Conservation (phyloP, 169 alveolate species). For the Eimeria necatrix region DNA sequence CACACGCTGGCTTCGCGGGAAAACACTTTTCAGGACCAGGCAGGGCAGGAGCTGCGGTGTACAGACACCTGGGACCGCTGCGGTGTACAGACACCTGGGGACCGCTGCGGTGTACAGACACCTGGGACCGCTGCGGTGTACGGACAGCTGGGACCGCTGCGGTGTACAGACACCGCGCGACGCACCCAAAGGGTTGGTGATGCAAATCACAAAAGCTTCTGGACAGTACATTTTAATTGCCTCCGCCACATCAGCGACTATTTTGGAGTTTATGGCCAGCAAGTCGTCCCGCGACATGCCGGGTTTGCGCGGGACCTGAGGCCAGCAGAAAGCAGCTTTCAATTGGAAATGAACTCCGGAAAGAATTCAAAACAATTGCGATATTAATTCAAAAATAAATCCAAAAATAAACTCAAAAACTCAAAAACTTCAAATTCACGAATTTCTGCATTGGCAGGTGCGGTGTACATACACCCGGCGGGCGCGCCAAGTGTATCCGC, state of each 20-base stretch:
- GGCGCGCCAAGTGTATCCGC: too few relatives aligned
- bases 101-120: not conserved
- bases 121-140: not conserved
- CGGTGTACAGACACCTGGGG: too few relatives aligned
- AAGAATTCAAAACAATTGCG: not conserved
- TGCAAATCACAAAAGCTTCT: conserved; percentile 87
- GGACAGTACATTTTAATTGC: conserved; percentile 86
- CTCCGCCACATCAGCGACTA: conserved; percentile 86
- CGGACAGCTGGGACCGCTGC: not conserved
- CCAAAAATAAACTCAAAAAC: too few relatives aligned
- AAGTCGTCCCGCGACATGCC: conserved; percentile 91
- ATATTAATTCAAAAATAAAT: not conserved
- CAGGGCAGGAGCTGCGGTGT: too few relatives aligned
- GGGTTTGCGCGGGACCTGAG: conserved; percentile 90
- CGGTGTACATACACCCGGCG: too few relatives aligned
- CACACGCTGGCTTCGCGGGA: too few relatives aligned
- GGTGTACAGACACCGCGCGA: not conserved
- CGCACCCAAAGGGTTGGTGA: conserved; percentile 89
- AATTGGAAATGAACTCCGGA: not conserved
- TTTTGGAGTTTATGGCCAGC: conserved; percentile 86
- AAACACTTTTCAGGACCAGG: too few relatives aligned
- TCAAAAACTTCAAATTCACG: not conserved
- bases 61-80: too few relatives aligned
- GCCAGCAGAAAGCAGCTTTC: not conserved
- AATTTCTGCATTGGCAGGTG: not conserved